Base-by-base conservation (phyloP, 2,329 filamentous ascomycete species). In the Penicillium italicum region DNA sequence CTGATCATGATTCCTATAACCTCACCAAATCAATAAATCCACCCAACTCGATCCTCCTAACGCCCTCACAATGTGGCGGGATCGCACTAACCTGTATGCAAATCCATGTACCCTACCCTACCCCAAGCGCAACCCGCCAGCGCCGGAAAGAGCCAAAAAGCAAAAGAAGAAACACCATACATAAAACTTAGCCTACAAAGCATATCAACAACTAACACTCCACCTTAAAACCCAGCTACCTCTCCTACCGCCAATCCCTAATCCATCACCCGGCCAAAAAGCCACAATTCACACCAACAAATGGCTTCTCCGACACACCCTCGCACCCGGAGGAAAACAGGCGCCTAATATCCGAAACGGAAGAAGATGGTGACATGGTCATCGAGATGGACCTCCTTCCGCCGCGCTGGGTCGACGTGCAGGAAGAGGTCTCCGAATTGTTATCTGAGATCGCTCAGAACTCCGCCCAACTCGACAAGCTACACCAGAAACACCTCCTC, bases 231-330 rank as follows among this genome's bases (percentile, higher is more conserved):
- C 60, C 63, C 55, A 96, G 93, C 73, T 99, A 95, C 76, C 94
- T 99, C 74, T 97, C 94, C 76, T 99, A 97, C 82, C 92, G 94
- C 70, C 94, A 99, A 79, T 97, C 93, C 69, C 97, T 97, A 77
- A 86, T 91, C 68, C 94, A 97, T 76, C 92, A 97, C 73, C 94
- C 94, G 51, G 84, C 86, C 58, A 92, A 95, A 77, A 91, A 91
- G 77, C 85, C 86, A 64, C 87, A 87, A 67, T 89, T 88, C 77
- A 74, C 79, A 54, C 75, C 82, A 54, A 75, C 80, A 66, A 82
- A 83, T 79, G 82, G 81, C 74, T 85, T 85, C 71, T 79, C 80
- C 60, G 84, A 87, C 57, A 81, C 69, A 76, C 79, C 65, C 78
- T 85, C 70, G 79, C 83, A 72, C 59, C 82, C 79, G 53, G 84